Conservation (phyloP, 768 basidiomycete genomes). For the Suillus alpinus region DNA sequence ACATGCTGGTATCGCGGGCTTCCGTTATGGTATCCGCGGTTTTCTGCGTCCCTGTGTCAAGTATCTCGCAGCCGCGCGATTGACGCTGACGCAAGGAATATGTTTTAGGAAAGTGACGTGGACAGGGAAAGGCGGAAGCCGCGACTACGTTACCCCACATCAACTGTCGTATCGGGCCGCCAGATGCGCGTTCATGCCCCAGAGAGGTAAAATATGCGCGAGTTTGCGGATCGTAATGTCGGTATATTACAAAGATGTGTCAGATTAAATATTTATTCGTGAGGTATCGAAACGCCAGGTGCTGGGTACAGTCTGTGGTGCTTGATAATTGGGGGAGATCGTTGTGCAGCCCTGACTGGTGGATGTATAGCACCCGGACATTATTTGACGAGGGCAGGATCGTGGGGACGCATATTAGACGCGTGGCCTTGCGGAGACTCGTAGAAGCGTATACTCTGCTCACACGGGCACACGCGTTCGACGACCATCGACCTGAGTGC, state of each 20-base stretch:
- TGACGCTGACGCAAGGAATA: slow-evolving; percentile 11
- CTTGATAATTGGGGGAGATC: not conserved
- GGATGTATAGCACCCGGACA: not conserved
- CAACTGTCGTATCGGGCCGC: slow-evolving; percentile 7
- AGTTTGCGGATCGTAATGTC: not conserved
- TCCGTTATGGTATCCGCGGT: slow-evolving; percentile 15
- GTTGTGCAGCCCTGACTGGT: not conserved
- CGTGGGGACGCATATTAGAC: not conserved
- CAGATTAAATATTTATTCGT: not conserved
- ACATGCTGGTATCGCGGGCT: slow-evolving; percentile 2
- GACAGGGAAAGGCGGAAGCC: slow-evolving; percentile 9
- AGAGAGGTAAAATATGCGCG: slow-evolving; percentile 15
- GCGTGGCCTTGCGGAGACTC: not conserved
- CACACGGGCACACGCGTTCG: not conserved
- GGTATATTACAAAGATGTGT: not conserved
- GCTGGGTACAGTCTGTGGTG: not conserved
- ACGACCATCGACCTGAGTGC: not conserved
- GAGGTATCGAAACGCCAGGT: not conserved
- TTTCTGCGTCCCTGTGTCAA: slow-evolving; percentile 9
- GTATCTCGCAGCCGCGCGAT: slow-evolving; percentile 20
- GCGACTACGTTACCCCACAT: slow-evolving; percentile 15
- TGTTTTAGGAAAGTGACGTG: slow-evolving; percentile 16
- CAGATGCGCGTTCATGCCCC: slow-evolving; percentile 17
- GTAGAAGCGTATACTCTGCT: not conserved
- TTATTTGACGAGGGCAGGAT: not conserved